Evolutionary conservation across 208 protist genomes (phyloP).

Genomic region (Wallacemonas sp.): DNA sequence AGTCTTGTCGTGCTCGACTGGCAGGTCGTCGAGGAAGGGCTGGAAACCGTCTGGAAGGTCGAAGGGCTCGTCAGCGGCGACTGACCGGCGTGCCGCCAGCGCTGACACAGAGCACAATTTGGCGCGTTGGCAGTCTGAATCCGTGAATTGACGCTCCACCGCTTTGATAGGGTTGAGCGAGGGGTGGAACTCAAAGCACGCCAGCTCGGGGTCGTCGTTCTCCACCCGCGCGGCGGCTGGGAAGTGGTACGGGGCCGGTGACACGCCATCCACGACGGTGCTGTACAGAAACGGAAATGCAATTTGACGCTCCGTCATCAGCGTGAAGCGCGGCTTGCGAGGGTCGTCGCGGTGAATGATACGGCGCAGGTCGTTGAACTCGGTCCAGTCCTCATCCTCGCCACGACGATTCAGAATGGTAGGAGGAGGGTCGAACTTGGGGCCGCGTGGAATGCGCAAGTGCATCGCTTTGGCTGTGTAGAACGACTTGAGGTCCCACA

Average conservation of each 20-base stretch:
- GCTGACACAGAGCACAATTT: constrained; percentile 42
- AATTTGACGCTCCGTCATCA: constrained; percentile 99
- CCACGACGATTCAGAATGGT: constrained; percentile 25
- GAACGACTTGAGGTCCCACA: constrained; percentile 99
- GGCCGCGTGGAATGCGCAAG: constrained; percentile 99
- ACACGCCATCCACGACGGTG: constrained; percentile 93
- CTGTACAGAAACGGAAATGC: constrained; percentile 99
- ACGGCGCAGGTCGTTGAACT: constrained; percentile 99
- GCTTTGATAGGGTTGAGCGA: constrained; percentile 98
- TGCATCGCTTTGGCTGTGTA: constrained; percentile 99
- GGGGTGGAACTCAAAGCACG: constrained; percentile 99
- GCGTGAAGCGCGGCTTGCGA: constrained; percentile 89
- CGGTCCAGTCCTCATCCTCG: constrained; percentile 99
- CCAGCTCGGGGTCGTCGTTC: constrained; percentile 96
- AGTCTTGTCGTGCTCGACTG: constrained; percentile 93
- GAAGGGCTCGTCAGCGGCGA: constrained; percentile 27
- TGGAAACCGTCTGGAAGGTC: constrained; percentile 72
- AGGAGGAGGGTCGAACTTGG: constrained; percentile 94
- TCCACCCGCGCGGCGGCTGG: constrained; percentile 91
- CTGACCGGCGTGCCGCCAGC: constrained; percentile 18
- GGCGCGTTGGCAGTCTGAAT: constrained; percentile 26
- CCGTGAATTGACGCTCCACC: constrained; percentile 49
- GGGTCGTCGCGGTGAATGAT: constrained; percentile 98
- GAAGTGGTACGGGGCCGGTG: constrained; percentile 95
- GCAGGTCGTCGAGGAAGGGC: constrained; percentile 82